phyloP scores from a whole-genome alignment of 1,284 basidiomycete genomes.

The Laetiporus sulphureus region DNA sequence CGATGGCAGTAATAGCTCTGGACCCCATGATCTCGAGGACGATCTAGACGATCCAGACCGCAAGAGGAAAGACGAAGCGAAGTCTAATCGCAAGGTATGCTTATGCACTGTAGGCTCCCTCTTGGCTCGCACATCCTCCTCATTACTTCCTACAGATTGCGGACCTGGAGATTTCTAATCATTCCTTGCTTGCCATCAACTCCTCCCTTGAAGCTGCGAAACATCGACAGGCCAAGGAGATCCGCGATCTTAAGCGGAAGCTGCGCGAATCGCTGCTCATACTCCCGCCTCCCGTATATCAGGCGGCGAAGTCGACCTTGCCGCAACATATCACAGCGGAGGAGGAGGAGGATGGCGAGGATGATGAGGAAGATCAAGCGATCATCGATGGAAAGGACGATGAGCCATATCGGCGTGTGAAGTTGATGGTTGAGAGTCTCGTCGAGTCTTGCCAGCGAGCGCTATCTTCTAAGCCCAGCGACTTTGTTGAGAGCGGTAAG shows the following conservation, averaged over 20 bases:
- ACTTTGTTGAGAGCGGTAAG: slow-evolving; percentile 39
- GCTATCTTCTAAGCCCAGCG: slow-evolving; percentile 48
- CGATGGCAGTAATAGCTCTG: slow-evolving; percentile 15
- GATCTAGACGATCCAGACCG: slow-evolving; percentile 33
- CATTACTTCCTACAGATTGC: slow-evolving; percentile 49
- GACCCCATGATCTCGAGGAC: slow-evolving; percentile 18
- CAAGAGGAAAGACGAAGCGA: slow-evolving; percentile 60
- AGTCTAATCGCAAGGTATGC: slow-evolving; percentile 71
- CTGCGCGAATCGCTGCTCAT: slow-evolving; percentile 71
- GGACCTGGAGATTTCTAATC: slow-evolving; percentile 78
- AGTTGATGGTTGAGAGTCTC: slow-evolving; percentile 55
- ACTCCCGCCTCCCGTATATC: slow-evolving; percentile 59
- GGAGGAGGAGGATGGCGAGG: slow-evolving; percentile 32
- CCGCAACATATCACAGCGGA: slow-evolving; percentile 35
- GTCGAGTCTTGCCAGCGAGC: slow-evolving; percentile 54
- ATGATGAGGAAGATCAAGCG: slow-evolving; percentile 29
- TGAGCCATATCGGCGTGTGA: slow-evolving; percentile 52
- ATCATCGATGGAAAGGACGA: slow-evolving; percentile 33
- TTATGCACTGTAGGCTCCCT: background rate
- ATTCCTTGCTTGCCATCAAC: slow-evolving; percentile 73
- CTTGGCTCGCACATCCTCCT: background rate
- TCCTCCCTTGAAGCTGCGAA: slow-evolving; percentile 66
- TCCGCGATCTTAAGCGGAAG: slow-evolving; percentile 66
- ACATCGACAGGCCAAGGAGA: slow-evolving; percentile 73
- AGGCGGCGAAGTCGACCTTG: slow-evolving; percentile 44